Conservation (phyloP, 345 rosid species). For the Salix caprea region DNA sequence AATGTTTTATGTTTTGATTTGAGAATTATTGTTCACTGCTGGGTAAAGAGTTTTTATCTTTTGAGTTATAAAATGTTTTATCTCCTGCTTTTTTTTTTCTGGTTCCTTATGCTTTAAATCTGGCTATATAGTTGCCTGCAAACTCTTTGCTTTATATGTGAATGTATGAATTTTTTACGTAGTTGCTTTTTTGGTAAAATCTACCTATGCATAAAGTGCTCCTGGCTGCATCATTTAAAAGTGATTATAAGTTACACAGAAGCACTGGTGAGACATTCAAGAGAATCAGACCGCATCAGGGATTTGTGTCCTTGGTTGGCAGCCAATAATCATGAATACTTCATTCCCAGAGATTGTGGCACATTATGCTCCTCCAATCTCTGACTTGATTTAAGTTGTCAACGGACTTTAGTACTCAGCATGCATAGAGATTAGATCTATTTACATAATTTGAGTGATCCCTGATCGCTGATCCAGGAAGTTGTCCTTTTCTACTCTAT, state of each 20-base stretch:
- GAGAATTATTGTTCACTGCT: neutral
- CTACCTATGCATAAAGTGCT: neutral
- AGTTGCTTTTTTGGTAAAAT: neutral
- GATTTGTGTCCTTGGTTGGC: slow-evolving; percentile 11
- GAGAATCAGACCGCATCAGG: slow-evolving; percentile 14
- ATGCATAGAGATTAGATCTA: neutral
- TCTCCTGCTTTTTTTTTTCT: neutral
- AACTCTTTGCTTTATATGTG: neutral
- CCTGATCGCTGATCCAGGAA: neutral
- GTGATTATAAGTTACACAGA: slow-evolving; percentile 12
- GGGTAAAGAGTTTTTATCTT: neutral
- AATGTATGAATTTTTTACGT: neutral
- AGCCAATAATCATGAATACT: slow-evolving; percentile 5
- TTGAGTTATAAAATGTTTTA: neutral
- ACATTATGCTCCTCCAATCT: neutral
- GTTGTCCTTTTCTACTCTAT: neutral
- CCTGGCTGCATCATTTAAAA: neutral
- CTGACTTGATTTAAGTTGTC: slow-evolving; percentile 4
- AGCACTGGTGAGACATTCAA: slow-evolving; percentile 5
- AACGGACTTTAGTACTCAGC: neutral
- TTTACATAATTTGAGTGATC: neutral
- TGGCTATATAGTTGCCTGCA: neutral
- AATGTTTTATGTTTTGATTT: neutral
- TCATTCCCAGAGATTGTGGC: neutral
- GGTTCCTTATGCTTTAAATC: neutral